phyloP scores from a whole-genome alignment of 2,329 filamentous ascomycete species.

The Aphanocladium album region DNA sequence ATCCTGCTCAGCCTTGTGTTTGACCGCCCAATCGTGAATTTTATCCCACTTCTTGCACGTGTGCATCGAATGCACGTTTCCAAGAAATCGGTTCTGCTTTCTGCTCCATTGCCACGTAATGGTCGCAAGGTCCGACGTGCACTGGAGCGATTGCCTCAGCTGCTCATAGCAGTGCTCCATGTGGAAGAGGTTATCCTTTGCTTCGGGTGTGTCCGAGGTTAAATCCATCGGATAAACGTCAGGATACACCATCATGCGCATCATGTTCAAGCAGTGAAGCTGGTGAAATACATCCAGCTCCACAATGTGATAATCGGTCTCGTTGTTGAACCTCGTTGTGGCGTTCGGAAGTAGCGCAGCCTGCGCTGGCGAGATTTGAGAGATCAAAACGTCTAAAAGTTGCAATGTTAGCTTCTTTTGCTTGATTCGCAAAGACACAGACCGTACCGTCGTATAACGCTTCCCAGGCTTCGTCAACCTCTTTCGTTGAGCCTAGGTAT shows the following conservation, averaged over 20 bases:
- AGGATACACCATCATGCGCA: slow-evolving; percentile 43
- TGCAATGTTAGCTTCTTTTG: not conserved
- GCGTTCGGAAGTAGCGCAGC: slow-evolving; percentile 48
- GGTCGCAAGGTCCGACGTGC: slow-evolving; percentile 47
- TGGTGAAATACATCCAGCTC: slow-evolving; percentile 54
- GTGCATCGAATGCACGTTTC: slow-evolving; percentile 47
- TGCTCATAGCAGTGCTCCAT: slow-evolving; percentile 51
- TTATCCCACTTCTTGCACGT: slow-evolving; percentile 49
- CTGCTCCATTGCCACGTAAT: slow-evolving; percentile 47
- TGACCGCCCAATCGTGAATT: slow-evolving; percentile 45
- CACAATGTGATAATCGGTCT: slow-evolving; percentile 49
- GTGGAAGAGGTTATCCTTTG: slow-evolving; percentile 24
- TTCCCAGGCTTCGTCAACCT: slow-evolving; percentile 53
- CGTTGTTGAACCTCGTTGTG: slow-evolving; percentile 46
- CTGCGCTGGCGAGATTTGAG: slow-evolving; percentile 51
- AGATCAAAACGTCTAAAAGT: slow-evolving; percentile 44
- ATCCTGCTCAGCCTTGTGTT: slow-evolving; percentile 11
- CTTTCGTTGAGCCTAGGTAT: slow-evolving; percentile 49
- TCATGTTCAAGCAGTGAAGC: slow-evolving; percentile 44
- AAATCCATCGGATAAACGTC: slow-evolving; percentile 37
- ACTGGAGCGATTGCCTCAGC: slow-evolving; percentile 49
- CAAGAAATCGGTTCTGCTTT: slow-evolving; percentile 43
- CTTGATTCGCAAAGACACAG: not conserved
- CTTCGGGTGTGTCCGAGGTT: slow-evolving; percentile 42
- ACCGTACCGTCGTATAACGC: slow-evolving; percentile 34